phyloP scores from a whole-genome alignment of 2,329 filamentous ascomycete species.

The Acrodontium crateriforme region DNA sequence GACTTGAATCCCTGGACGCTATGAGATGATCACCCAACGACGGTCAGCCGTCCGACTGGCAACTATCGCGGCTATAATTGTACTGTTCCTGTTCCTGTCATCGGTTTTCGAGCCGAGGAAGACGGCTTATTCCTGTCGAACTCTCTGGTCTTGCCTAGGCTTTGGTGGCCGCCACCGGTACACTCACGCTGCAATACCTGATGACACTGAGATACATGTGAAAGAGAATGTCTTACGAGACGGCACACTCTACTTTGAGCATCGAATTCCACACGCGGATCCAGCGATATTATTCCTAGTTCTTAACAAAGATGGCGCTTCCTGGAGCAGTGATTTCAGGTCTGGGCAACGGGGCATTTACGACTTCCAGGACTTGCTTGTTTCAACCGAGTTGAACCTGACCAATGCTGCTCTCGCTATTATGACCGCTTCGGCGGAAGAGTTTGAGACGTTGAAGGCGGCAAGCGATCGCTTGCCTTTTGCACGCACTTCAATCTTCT shows the following conservation, averaged over 20 bases:
- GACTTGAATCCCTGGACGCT: too few species aligned
- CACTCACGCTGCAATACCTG: background rate
- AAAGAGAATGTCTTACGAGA: slow-evolving; percentile 4
- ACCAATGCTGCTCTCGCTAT: slow-evolving; percentile 6
- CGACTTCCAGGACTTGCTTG: slow-evolving; percentile 8
- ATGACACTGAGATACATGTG: slow-evolving; percentile 1
- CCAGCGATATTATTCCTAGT: slow-evolving; percentile 6
- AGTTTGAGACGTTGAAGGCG: slow-evolving; percentile 4
- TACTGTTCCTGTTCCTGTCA: slow-evolving; percentile 3
- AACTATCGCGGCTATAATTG: too few species aligned
- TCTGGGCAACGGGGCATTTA: slow-evolving; percentile 4
- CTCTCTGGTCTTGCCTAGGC: slow-evolving; percentile 5
- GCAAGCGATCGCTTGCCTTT: slow-evolving; percentile 4
- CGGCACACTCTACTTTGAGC: slow-evolving; percentile 5
- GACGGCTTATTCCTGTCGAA: slow-evolving; percentile 8
- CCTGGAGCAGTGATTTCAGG: slow-evolving; percentile 11
- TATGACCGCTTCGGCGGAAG: slow-evolving; percentile 4
- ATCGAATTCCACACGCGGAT: slow-evolving; percentile 1
- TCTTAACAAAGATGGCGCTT: slow-evolving; percentile 5
- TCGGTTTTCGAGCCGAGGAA: slow-evolving; percentile 4
- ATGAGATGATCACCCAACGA: too few species aligned
- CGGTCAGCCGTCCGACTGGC: too few species aligned
- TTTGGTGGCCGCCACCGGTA: slow-evolving; percentile 2
- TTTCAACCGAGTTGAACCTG: slow-evolving; percentile 5
- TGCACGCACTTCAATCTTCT: slow-evolving; percentile 4